Conservation (phyloP, 768 basidiomycete species). For the Termitomyces sp. region DNA sequence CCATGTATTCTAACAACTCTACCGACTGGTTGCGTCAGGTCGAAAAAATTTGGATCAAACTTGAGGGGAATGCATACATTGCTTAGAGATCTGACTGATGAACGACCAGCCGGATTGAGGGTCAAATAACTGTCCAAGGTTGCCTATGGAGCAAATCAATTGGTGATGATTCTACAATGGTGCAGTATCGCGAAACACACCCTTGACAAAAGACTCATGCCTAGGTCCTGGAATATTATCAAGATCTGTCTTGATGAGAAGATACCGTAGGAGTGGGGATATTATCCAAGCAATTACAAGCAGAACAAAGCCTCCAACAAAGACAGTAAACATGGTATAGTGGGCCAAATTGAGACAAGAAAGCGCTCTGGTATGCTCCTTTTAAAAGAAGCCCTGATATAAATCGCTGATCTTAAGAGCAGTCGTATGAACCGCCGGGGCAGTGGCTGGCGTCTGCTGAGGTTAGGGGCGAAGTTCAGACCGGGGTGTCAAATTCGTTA, state of each 20-base stretch:
- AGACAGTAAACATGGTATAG: slow-evolving; percentile 3
- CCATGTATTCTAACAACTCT: slow-evolving; percentile 13
- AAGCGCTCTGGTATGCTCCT: neutral
- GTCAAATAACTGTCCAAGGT: slow-evolving; percentile 11
- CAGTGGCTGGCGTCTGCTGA: neutral
- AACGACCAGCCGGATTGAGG: slow-evolving; percentile 13
- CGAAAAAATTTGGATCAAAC: neutral
- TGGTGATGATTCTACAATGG: neutral
- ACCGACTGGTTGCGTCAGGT: slow-evolving; percentile 9
- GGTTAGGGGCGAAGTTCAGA: neutral
- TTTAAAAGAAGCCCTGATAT: neutral
- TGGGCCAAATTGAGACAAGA: neutral
- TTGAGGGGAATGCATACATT: slow-evolving; percentile 3
- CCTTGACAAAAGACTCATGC: slow-evolving; percentile 22
- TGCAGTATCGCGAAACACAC: slow-evolving; percentile 6
- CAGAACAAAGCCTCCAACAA: slow-evolving; percentile 3
- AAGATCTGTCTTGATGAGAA: slow-evolving; percentile 19
- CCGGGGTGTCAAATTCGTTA: neutral
- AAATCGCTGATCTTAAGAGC: neutral
- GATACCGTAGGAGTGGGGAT: slow-evolving; percentile 9
- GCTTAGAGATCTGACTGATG: slow-evolving; percentile 4
- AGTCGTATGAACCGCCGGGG: neutral
- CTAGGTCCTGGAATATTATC: slow-evolving; percentile 29
- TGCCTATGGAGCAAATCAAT: slow-evolving; percentile 7
- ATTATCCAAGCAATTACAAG: slow-evolving; percentile 6